Base-by-base conservation (phyloP, 495 filamentous ascomycete species). In the Xylaria venustula region DNA sequence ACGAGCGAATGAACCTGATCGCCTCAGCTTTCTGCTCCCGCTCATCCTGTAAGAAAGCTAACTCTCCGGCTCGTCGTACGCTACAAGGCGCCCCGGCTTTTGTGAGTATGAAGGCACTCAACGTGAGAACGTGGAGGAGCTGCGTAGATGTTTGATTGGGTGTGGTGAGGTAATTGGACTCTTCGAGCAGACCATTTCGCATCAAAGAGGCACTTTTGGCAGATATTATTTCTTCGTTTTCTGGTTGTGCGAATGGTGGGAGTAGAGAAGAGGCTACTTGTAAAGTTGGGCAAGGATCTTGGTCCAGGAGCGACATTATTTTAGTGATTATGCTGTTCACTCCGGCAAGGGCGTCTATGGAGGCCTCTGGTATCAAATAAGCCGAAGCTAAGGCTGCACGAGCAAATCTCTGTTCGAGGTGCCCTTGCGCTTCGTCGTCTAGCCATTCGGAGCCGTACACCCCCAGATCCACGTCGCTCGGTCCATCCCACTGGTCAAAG, bases 401-500 rank as follows among this genome's bases (percentile, higher is more conserved):
- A 5, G 85, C 87, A 69, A 93, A 96, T 55, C 81, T 79, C 46
- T 70, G 67, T 34, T 85, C 80, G 7, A 92, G 73, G 53, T 83
- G 71, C 40, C 75, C 75, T 32, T 78, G 75, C 14, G 83, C 77
- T 2, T 85, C 77, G 11, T 85, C 79, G 44, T 80, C 73, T 7
- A 87, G 54, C 67, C 80, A 80, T 40, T 67, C 63, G 0, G 80
- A 74, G 9, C 76, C 83, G 73, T 87, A 91, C 7, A 87, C 89
- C 17, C 88, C 91, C 42, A 92, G 69, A 65, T 96, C 92, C 22
- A 90, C 79, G 75, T 96, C 91, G 48, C 76, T 76, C 3, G 92
- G 91, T 0, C 92, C 92, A 66, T 87, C 83, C 92, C 92, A 97
- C 53, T 89, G 82, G 47, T 82, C 77, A 60, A 92, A 80, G 9